These are phyloP conservation scores for Phytophthora lateralis DNA, from an alignment of 352 stramenopile species.

Conservation along the genomic window DNA sequence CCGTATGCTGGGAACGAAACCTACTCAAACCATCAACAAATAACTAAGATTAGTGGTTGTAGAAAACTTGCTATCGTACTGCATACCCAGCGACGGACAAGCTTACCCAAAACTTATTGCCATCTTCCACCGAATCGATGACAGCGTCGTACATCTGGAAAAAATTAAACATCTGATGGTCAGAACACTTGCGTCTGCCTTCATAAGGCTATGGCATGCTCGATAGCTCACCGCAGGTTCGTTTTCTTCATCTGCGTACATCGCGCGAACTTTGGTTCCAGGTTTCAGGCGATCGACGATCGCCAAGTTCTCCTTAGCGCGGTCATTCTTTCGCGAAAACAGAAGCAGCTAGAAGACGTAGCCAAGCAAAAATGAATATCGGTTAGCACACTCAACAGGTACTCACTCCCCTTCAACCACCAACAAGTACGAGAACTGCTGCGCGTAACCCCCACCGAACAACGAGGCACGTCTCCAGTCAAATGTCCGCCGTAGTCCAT, in stretches of 20 bases:
- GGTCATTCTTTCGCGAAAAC: constrained; percentile 68
- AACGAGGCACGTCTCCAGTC: constrained; percentile 21
- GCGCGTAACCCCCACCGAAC: constrained; percentile 28
- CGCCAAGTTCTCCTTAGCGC: constrained; percentile 62
- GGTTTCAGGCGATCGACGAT: constrained; percentile 82
- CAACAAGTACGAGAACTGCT: constrained; percentile 6
- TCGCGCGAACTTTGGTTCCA: constrained; percentile 91
- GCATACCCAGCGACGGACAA: too few relatives aligned
- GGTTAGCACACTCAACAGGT: constrained; percentile 7
- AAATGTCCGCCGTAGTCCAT: constrained; percentile 1
- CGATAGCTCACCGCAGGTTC: constrained; percentile 62
- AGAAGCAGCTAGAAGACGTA: constrained; percentile 69
- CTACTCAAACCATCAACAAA: constrained; percentile 24
- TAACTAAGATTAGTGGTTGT: neutral
- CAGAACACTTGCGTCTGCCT: neutral
- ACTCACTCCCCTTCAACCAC: neutral
- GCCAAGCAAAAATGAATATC: constrained; percentile 1
- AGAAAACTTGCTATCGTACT: neutral
- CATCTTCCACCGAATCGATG: constrained; percentile 93
- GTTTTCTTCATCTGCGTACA: constrained; percentile 98
- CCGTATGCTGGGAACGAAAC: constrained; percentile 98
- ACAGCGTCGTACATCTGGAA: constrained; percentile 95
- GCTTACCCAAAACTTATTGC: constrained; percentile 73
- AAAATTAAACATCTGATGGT: constrained; percentile 1
- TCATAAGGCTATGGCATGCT: neutral